These are phyloP conservation scores for Heteromeles arbutifolia DNA, from an alignment of 306 rosid species.

Conservation along the genomic window DNA sequence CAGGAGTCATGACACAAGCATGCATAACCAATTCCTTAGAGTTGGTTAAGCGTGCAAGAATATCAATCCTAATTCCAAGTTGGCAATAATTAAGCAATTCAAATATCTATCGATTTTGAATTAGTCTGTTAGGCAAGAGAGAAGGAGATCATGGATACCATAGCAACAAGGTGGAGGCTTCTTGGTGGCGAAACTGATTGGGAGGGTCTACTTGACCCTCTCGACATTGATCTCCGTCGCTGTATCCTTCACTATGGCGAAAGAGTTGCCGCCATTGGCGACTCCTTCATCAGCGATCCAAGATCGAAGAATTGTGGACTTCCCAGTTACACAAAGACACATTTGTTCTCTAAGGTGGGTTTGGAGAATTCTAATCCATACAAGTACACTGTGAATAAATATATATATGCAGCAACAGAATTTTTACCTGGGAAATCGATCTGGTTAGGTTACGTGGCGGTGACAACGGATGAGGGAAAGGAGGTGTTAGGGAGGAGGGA, in stretches of 20 bases:
- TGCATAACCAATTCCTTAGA: not conserved
- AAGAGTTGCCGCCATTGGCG: slow-evolving; percentile 48
- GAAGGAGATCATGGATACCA: slow-evolving; percentile 19
- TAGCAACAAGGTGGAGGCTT: slow-evolving; percentile 37
- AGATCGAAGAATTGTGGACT: slow-evolving; percentile 34
- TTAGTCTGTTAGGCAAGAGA: not conserved
- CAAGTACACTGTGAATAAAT: slow-evolving; percentile 38
- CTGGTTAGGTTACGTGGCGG: slow-evolving; percentile 66
- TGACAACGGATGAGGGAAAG: slow-evolving; percentile 54
- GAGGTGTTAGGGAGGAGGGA: slow-evolving; percentile 66
- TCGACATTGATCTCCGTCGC: slow-evolving; percentile 44
- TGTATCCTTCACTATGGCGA: slow-evolving; percentile 54
- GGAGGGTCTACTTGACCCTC: slow-evolving; percentile 43
- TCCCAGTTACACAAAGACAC: slow-evolving; percentile 23
- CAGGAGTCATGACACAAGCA: not conserved
- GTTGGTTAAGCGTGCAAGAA: not conserved
- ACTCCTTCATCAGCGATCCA: slow-evolving; percentile 35
- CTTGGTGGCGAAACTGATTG: slow-evolving; percentile 43
- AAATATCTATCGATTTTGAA: not conserved
- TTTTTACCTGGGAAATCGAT: slow-evolving; percentile 51
- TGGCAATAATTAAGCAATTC: not conserved
- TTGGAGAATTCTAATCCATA: slow-evolving; percentile 31
- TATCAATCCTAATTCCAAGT: not conserved
- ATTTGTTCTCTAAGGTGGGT: slow-evolving; percentile 41
- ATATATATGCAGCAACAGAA: slow-evolving; percentile 36